phyloP scores from a whole-genome alignment of 2,329 filamentous ascomycete species.

The Fusarium nanum region DNA sequence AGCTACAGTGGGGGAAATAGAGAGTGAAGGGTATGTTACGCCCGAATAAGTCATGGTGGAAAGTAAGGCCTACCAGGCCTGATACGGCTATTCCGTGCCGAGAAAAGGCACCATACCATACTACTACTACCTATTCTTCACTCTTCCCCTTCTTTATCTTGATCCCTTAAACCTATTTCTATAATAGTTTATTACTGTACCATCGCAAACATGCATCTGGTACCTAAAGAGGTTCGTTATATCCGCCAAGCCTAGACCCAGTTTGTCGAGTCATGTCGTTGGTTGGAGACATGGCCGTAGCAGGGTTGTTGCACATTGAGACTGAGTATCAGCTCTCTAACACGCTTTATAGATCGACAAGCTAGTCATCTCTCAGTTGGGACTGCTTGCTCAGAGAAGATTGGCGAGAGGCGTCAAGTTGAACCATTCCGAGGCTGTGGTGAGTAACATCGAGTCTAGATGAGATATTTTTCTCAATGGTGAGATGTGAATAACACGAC shows the following conservation, averaged over 20 bases:
- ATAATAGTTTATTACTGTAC: neutral
- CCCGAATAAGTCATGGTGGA: slow-evolving; percentile 25
- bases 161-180: slow-evolving; percentile 1
- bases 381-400: slow-evolving; percentile 85
- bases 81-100: slow-evolving; percentile 32
- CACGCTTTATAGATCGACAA: slow-evolving; percentile 80
- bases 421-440: slow-evolving; percentile 90
- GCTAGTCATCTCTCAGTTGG: slow-evolving; percentile 90
- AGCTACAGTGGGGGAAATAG: slow-evolving; percentile 22
- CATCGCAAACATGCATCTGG: slow-evolving; percentile 57
- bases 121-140: neutral
- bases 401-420: slow-evolving; percentile 88
- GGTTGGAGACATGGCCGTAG: slow-evolving; percentile 29
- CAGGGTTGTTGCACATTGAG: slow-evolving; percentile 28
- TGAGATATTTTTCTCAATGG: slow-evolving; percentile 2
- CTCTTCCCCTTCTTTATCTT: neutral
- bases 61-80: slow-evolving; percentile 26
- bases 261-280: slow-evolving; percentile 22
- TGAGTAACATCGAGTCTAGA: slow-evolving; percentile 53
- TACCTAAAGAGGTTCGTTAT: slow-evolving; percentile 60
- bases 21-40: slow-evolving; percentile 4
- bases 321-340: slow-evolving; percentile 18
- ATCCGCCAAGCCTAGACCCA: slow-evolving; percentile 27
- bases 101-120: slow-evolving; percentile 5
- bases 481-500: slow-evolving; percentile 15